A percentile compares a stretch with the other conserved stretches of the same genome.
phyloP scores from a whole-genome alignment of 257 asterid genomes.

The Solanum paucissectum region DNA sequence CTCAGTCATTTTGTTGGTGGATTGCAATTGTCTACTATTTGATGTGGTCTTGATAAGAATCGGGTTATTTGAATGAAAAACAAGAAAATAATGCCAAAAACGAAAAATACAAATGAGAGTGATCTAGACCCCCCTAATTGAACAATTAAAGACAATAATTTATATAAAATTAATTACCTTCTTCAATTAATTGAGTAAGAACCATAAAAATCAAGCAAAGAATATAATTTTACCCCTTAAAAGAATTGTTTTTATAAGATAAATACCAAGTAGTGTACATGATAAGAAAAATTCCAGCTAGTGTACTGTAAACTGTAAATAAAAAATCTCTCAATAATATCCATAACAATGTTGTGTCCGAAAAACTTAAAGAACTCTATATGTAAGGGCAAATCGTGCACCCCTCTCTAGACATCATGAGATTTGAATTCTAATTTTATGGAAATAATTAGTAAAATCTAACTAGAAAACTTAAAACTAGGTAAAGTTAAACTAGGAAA shows the following conservation, averaged over 20 bases:
- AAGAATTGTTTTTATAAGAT: neutral
- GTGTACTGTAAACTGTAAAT: neutral
- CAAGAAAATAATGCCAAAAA: neutral
- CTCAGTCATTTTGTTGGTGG: neutral
- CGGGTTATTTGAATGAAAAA: neutral
- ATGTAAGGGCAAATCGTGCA: neutral
- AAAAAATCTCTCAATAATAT: neutral
- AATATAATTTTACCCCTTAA: neutral
- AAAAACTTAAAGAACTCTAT: neutral
- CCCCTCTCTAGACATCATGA: neutral
- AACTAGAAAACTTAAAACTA: neutral
- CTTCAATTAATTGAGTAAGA: neutral
- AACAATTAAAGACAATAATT: neutral
- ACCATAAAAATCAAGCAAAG: neutral
- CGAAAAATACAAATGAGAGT: neutral
- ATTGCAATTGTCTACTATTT: neutral
- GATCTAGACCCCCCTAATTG: neutral
- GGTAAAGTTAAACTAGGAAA: neutral
- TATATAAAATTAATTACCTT: neutral
- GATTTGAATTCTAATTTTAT: neutral
- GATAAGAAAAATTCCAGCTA: neutral
- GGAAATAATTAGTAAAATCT: neutral
- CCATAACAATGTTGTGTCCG: neutral
- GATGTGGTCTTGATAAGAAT: neutral
- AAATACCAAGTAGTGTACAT: neutral